phyloP scores from a whole-genome alignment of 768 basidiomycete genomes.

The Suillus variegatus region DNA sequence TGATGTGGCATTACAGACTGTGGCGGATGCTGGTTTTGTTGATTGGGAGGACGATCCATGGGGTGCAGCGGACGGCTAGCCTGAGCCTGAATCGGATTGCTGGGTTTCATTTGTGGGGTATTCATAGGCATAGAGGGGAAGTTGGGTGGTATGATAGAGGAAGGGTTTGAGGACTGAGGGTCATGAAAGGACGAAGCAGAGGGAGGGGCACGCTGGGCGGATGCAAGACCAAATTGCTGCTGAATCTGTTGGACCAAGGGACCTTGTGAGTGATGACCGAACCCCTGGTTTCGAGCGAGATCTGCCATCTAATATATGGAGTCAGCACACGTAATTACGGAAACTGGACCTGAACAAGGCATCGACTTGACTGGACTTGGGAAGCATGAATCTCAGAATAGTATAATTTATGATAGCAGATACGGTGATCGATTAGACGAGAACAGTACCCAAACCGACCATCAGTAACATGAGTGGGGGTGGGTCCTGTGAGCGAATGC shows the following conservation, averaged over 20 bases:
- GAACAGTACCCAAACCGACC: slow-evolving; percentile 6
- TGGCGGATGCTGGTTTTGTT: slow-evolving; percentile 39
- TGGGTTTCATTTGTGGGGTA: slow-evolving; percentile 35
- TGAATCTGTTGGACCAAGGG: slow-evolving; percentile 41
- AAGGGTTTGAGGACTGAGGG: slow-evolving; percentile 27
- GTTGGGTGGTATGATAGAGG: slow-evolving; percentile 35
- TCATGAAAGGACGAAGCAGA: slow-evolving; percentile 40
- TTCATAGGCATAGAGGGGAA: slow-evolving; percentile 42
- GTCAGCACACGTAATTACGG: slow-evolving; percentile 25
- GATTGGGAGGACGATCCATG: slow-evolving; percentile 45
- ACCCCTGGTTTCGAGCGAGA: slow-evolving; percentile 41
- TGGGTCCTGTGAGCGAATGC: slow-evolving; percentile 19
- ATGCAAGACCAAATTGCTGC: slow-evolving; percentile 41
- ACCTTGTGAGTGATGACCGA: slow-evolving; percentile 41
- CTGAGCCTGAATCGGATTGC: slow-evolving; percentile 26
- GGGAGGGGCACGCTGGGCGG: slow-evolving; percentile 38
- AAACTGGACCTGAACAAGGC: slow-evolving; percentile 9
- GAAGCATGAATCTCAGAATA: slow-evolving; percentile 6
- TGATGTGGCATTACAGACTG: slow-evolving; percentile 40
- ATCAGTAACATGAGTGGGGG: slow-evolving; percentile 12
- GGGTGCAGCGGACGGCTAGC: slow-evolving; percentile 48
- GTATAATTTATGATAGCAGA: slow-evolving; percentile 18
- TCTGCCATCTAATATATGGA: slow-evolving; percentile 44
- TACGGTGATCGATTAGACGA: slow-evolving; percentile 7
- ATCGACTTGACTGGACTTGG: slow-evolving; percentile 11